Percentiles rank a stretch among this genome's conserved stretches.
Conservation (phyloP, 2,329 filamentous ascomycete species). For the Trichoderma simmonsii region DNA sequence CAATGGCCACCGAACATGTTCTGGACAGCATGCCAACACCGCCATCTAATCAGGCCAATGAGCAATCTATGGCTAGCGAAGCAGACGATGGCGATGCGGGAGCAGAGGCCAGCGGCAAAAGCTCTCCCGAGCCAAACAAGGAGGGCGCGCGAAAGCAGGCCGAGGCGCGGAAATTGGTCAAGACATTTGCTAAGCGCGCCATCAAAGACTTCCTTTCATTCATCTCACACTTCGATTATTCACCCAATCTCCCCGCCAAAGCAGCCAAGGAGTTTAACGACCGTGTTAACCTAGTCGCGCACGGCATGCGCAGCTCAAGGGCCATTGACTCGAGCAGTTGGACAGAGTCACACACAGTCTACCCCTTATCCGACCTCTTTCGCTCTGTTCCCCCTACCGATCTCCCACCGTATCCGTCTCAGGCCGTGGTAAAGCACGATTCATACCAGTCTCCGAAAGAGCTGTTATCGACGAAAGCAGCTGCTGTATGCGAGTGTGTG, state of each 20-base stretch:
- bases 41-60: neutral
- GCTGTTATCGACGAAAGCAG: constrained; percentile 13
- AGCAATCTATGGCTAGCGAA: neutral
- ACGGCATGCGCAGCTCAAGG: constrained; percentile 43
- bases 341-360: constrained; percentile 38
- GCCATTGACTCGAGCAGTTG: constrained; percentile 30
- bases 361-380: constrained; percentile 63
- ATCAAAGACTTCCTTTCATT: constrained; percentile 72
- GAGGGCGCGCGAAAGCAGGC: constrained; percentile 22
- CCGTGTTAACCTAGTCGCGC: constrained; percentile 55
- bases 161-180: constrained; percentile 60
- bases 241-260: constrained; percentile 63
- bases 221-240: constrained; percentile 73
- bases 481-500: constrained; percentile 31
- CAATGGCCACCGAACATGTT: constrained; percentile 66
- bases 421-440: constrained; percentile 31
- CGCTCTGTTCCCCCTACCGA: constrained; percentile 62
- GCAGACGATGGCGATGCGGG: neutral
- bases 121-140: constrained; percentile 6
- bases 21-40: constrained; percentile 46
- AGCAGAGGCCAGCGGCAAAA: constrained; percentile 17
- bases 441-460: constrained; percentile 21
- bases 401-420: constrained; percentile 64
- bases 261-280: constrained; percentile 55
- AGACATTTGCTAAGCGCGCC: constrained; percentile 71